Conservation (phyloP, 2,329 filamentous ascomycete genomes). For the Epichloe hybrida region DNA sequence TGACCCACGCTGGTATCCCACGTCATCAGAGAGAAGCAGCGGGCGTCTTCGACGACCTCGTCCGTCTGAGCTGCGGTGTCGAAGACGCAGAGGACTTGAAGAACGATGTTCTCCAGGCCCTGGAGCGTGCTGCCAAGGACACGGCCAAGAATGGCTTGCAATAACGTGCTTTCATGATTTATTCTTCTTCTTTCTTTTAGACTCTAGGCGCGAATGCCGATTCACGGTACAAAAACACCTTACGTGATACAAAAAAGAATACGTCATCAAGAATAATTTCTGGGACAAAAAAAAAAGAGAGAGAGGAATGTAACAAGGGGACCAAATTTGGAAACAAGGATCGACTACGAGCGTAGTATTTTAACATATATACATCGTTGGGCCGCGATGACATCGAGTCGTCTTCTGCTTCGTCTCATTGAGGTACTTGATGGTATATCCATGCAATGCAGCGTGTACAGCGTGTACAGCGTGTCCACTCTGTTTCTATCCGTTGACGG, state of each 20-base stretch:
- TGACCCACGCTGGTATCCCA: conserved; percentile 96
- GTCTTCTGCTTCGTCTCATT: neutral
- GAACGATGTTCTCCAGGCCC: conserved; percentile 67
- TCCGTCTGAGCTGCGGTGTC: conserved; percentile 84
- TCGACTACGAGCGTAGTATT: neutral
- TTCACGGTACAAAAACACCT: neutral
- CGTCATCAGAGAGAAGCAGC: conserved; percentile 80
- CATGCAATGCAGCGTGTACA: neutral
- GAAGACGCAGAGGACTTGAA: conserved; percentile 81
- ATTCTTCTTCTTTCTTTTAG: neutral
- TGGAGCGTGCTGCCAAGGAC: conserved; percentile 54
- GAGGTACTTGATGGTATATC: neutral
- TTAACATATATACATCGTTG: neutral
- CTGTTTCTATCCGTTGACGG: neutral
- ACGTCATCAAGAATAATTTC: neutral
- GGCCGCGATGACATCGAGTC: neutral
- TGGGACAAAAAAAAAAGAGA: no score
- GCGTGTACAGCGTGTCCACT: neutral
- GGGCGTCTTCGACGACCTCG: conserved; percentile 88
- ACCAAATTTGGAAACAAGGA: neutral
- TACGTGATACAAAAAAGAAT: neutral
- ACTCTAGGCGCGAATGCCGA: neutral
- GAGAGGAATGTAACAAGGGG: neutral
- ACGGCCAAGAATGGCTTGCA: conserved; percentile 12
- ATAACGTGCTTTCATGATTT: neutral